Evolutionary conservation across 805 yeast genomes (phyloP), one percentile per base, ranked within the genome.

Genomic region (Ogataea corticis): DNA sequence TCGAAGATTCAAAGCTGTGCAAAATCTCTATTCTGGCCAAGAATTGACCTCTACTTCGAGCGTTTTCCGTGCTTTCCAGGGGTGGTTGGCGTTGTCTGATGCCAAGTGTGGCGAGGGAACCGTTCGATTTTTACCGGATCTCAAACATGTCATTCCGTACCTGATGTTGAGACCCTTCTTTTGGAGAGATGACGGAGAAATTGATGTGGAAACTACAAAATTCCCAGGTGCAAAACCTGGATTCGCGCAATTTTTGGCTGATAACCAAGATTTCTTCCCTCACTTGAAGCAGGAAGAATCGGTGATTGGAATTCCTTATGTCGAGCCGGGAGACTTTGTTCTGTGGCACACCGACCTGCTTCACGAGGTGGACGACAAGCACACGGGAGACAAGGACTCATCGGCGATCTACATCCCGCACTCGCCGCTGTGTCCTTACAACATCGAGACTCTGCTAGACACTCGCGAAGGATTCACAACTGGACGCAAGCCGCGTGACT

Each of bases 331-430:
- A 4, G 75, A 71, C 49, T 67, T 58, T 50, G 72, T 72, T 0
- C 65, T 68, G 35, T 72, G 76, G 76, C 77, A 73, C 45, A 60
- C 69, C 42, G 77, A 72, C 49, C 42, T 63, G 19, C 61, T 66
- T 13, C 77, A 73, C 47, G 68, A 69, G 23, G 75, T 72, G 19
- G 76, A 72, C 41, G 54, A 59, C 19, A 60, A 53, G 3, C 75
- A 69, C 44, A 46, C 41, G 10, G 76, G 76, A 6, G 33, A 34
- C 3, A 27, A 42, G 4, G 68, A 69, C 45, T 69, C 77, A 2
- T 58, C 68, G n/a, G 77, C 71, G 4, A 49, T 71, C 40, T 72
- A 63, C 50, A 57, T 63, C 47, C 71, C 72, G 2, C 65, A 65
- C 7, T 58, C 59, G n/a, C 76, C 77, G 1, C 52, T 70, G 46